Evolutionary conservation across 2,329 filamentous ascomycete species (phyloP).

Genomic region (Alternaria burnsii): DNA sequence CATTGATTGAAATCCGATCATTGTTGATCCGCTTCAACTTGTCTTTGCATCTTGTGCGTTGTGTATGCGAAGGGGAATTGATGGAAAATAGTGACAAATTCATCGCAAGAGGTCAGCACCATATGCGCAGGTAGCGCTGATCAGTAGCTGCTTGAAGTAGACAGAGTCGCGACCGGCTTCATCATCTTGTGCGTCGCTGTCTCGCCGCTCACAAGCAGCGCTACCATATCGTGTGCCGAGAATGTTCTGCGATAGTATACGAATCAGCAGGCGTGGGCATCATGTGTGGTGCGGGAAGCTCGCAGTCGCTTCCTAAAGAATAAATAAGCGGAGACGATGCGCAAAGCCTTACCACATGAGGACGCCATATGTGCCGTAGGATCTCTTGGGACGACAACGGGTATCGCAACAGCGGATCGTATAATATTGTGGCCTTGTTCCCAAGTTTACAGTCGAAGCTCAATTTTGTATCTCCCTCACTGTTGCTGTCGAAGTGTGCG

Average conservation of each 20-base stretch:
- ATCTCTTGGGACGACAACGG: not conserved
- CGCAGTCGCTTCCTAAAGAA: not conserved
- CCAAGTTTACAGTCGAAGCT: not conserved
- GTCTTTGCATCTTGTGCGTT: not conserved
- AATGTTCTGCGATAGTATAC: not conserved
- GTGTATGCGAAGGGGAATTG: not conserved
- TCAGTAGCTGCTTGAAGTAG: not conserved
- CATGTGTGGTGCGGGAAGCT: not conserved
- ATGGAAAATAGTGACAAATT: not conserved
- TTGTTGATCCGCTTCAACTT: too few relatives aligned
- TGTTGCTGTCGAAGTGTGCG: not conserved
- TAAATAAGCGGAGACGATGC: conserved; percentile 1
- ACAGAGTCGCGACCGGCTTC: not conserved
- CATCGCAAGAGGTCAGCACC: too few relatives aligned
- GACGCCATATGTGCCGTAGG: conserved; percentile 2
- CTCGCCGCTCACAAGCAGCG: not conserved
- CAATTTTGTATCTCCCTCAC: not conserved
- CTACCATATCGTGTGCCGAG: not conserved
- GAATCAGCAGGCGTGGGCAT: not conserved
- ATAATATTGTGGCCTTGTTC: not conserved
- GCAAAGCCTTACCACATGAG: conserved; percentile 1
- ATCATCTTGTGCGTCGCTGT: not conserved
- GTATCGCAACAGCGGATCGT: not conserved
- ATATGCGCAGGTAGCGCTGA: not conserved
- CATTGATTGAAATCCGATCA: not conserved